These are phyloP conservation scores for Starmerella scarabaei DNA, from an alignment of 805 yeast genomes.

Conservation along the genomic window DNA sequence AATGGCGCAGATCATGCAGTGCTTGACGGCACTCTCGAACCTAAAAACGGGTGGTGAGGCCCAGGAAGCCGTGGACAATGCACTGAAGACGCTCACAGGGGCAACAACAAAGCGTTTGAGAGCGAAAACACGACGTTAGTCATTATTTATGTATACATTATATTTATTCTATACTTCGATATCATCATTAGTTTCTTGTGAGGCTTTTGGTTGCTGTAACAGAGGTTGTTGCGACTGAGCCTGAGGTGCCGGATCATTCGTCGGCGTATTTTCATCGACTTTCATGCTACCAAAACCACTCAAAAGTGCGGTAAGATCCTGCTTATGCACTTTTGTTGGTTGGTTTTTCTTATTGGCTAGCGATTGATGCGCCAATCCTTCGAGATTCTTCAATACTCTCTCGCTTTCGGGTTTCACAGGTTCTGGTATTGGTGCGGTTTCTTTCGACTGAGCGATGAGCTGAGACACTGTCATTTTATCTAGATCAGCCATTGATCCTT, in stretches of 20 bases:
- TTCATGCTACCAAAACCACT: constrained; percentile 5
- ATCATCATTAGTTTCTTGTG: background rate
- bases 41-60: constrained; percentile 42
- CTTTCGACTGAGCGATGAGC: background rate
- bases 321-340: background rate
- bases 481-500: background rate
- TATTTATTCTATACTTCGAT: background rate
- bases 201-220: background rate
- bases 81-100: constrained; percentile 23
- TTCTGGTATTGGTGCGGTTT: background rate
- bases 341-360: background rate
- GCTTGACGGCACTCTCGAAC: constrained; percentile 45
- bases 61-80: constrained; percentile 46
- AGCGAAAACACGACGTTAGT: background rate
- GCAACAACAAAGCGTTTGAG: background rate
- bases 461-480: background rate
- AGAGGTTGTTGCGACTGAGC: too few relatives aligned
- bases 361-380: constrained; percentile 2
- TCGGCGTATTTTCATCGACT: too few relatives aligned
- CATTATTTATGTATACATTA: background rate
- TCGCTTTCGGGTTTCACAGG: background rate
- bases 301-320: constrained; percentile 1
- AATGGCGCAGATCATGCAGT: constrained; percentile 38
- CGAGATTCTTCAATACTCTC: background rate
- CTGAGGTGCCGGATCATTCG: too few relatives aligned